Percentiles rank a stretch among this genome's conserved stretches.
phyloP scores from a whole-genome alignment of 2,329 filamentous ascomycete genomes.

The Byssothecium circinans region DNA sequence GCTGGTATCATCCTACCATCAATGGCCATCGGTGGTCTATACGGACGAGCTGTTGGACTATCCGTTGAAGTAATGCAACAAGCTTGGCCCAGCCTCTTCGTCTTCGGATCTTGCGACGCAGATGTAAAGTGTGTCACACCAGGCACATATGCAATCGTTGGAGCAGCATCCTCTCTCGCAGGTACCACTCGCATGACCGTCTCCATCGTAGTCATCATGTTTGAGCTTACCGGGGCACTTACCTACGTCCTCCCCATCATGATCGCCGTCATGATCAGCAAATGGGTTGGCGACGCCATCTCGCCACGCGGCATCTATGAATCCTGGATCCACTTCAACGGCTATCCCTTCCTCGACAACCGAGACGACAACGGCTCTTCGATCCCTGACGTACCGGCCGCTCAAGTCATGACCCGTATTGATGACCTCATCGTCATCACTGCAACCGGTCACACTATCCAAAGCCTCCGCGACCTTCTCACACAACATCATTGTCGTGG shows the following conservation, averaged over 20 bases:
- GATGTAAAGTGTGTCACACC: slow-evolving; percentile 88
- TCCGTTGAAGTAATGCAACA: slow-evolving; percentile 85
- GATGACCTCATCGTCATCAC: slow-evolving; percentile 89
- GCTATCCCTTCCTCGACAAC: slow-evolving; percentile 94
- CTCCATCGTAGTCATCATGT: slow-evolving; percentile 99
- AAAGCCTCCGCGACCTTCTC: slow-evolving; percentile 71
- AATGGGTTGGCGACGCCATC: slow-evolving; percentile 97
- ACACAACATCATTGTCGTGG: slow-evolving; percentile 78
- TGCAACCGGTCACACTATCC: slow-evolving; percentile 84
- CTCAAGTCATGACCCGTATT: slow-evolving; percentile 86
- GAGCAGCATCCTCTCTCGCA: slow-evolving; percentile 89
- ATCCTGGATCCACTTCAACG: slow-evolving; percentile 94
- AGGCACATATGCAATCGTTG: slow-evolving; percentile 94
- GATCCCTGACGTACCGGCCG: slow-evolving; percentile 82
- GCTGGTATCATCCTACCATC: slow-evolving; percentile 95
- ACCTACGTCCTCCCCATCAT: slow-evolving; percentile 98
- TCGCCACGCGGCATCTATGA: slow-evolving; percentile 94
- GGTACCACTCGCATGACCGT: slow-evolving; percentile 96
- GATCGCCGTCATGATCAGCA: slow-evolving; percentile 97
- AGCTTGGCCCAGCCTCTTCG: slow-evolving; percentile 72
- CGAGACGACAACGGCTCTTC: slow-evolving; percentile 65
- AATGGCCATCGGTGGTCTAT: slow-evolving; percentile 91
- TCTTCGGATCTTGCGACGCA: slow-evolving; percentile 79
- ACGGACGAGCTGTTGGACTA: slow-evolving; percentile 86
- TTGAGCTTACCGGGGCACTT: slow-evolving; percentile 92